Conservation (phyloP, 2,329 filamentous ascomycete genomes). For the Aspergillus pseudoglaucus region DNA sequence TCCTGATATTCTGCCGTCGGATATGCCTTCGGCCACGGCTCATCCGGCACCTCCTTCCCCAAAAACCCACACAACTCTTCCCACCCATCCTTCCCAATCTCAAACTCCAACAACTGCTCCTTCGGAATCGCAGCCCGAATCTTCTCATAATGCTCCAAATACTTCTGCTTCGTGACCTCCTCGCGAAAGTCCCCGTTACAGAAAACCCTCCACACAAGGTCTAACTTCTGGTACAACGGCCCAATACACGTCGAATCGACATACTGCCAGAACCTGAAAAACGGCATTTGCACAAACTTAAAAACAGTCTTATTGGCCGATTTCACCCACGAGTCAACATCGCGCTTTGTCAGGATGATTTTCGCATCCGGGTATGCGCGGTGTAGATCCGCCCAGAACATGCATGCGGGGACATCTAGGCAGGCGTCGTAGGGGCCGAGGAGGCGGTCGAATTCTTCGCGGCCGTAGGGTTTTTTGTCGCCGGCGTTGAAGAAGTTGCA, state of each 20-base stretch:
- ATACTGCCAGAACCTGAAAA: conserved; percentile 9
- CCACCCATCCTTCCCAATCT: conserved; percentile 35
- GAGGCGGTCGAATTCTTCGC: conserved; percentile 24
- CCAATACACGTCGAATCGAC: conserved; percentile 6
- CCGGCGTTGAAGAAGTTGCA: conserved; percentile 4
- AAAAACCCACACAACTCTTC: conserved; percentile 39
- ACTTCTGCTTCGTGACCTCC: conserved; percentile 13
- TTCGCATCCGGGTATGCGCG: conserved; percentile 32
- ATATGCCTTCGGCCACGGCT: conserved; percentile 30
- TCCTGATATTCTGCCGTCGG: conserved; percentile 13
- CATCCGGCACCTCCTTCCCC: conserved; percentile 27
- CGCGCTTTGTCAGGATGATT: conserved; percentile 26
- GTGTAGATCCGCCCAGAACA: conserved; percentile 32
- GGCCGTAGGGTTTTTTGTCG: conserved; percentile 2
- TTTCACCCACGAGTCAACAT: conserved; percentile 18
- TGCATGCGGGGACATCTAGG: conserved; percentile 23
- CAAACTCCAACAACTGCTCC: conserved; percentile 22
- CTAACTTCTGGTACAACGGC: conserved; percentile 16
- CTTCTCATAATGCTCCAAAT: conserved; percentile 14
- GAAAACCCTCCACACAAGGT: conserved; percentile 5
- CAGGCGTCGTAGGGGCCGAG: conserved; percentile 18
- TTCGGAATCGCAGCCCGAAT: conserved; percentile 14
- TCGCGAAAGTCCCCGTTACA: conserved; percentile 3
- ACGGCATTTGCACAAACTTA: conserved; percentile 7
- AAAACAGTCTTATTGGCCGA: conserved; percentile 15